Evolutionary conservation across 306 rosid species (phyloP).

Genomic region (Pterocarpus santalinus): DNA sequence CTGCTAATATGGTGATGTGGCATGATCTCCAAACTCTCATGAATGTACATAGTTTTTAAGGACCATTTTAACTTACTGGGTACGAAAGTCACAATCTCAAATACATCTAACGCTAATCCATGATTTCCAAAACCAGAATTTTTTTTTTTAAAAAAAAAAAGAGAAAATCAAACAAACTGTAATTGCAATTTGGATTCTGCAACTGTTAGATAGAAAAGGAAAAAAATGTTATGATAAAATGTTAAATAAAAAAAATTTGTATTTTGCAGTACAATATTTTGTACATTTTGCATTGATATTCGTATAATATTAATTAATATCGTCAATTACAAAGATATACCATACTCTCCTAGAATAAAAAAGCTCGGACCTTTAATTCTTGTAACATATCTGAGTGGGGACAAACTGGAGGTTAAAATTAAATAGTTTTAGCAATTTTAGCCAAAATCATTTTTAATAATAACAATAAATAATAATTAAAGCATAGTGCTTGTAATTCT

Average conservation of each 20-base stretch:
- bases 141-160: neutral
- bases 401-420: no score
- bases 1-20: neutral
- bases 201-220: slow-evolving; percentile 6
- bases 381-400: no score
- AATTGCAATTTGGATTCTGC: slow-evolving; percentile 10
- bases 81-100: neutral
- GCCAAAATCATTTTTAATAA: no score
- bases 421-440: no score
- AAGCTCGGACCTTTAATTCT: neutral
- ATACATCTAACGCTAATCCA: neutral
- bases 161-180: neutral
- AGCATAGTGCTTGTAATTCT: slow-evolving; percentile 10
- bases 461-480: neutral
- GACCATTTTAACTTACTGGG: neutral
- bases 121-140: neutral
- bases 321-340: neutral
- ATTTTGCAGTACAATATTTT: neutral
- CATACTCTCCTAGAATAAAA: neutral
- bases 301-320: neutral
- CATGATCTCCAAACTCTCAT: neutral
- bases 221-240: neutral
- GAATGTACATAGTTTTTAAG: neutral
- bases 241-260: neutral
- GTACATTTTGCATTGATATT: neutral